phyloP scores from a whole-genome alignment of 2,329 filamentous ascomycete species.

The Trichothecium roseum region DNA sequence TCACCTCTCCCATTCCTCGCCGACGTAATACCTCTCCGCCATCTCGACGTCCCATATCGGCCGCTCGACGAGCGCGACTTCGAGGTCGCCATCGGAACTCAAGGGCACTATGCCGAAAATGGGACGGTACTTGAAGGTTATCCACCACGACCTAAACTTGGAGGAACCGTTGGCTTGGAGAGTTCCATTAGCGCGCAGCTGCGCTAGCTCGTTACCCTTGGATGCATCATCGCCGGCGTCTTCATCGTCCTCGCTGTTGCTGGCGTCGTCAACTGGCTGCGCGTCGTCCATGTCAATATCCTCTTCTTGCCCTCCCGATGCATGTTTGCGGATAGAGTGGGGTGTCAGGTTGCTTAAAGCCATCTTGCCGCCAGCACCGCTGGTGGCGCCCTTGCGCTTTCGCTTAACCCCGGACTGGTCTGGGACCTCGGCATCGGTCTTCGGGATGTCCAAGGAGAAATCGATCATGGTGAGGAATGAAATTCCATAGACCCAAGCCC shows the following conservation, averaged over 20 bases:
- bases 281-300: slow-evolving; percentile 27
- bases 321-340: slow-evolving; percentile 29
- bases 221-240: slow-evolving; percentile 9
- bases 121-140: slow-evolving; percentile 88
- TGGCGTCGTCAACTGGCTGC: slow-evolving; percentile 19
- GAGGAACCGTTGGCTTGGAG: neutral
- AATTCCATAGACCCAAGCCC: slow-evolving; percentile 80
- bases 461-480: slow-evolving; percentile 92
- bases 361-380: slow-evolving; percentile 45
- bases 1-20: slow-evolving; percentile 39
- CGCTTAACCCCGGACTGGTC: slow-evolving; percentile 28
- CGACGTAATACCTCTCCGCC: slow-evolving; percentile 58
- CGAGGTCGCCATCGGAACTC: slow-evolving; percentile 36
- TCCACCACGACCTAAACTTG: slow-evolving; percentile 48
- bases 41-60: slow-evolving; percentile 75
- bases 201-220: slow-evolving; percentile 10
- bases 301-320: slow-evolving; percentile 28
- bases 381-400: slow-evolving; percentile 37
- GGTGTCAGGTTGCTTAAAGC: slow-evolving; percentile 32
- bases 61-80: slow-evolving; percentile 82
- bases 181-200: neutral
- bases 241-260: slow-evolving; percentile 24
- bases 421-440: slow-evolving; percentile 18
- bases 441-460: slow-evolving; percentile 55
- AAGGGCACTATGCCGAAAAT: slow-evolving; percentile 61